Evolutionary conservation across 805 yeast species (phyloP).

Genomic region (Phaffomyces thermotolerans): DNA sequence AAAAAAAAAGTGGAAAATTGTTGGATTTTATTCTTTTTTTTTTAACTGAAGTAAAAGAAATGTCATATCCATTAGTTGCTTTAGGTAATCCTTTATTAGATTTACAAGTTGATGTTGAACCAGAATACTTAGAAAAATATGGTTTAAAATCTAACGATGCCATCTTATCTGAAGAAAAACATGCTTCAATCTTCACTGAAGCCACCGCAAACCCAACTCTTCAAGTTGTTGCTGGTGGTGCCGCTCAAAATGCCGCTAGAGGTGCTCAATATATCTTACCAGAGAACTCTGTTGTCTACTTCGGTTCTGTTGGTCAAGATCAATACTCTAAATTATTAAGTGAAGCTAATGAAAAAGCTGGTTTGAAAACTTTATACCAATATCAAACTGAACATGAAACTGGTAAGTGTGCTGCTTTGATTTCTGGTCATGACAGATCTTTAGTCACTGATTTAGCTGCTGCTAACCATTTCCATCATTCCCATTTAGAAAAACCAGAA

Average conservation of each 20-base stretch:
- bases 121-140: slow-evolving; percentile 71
- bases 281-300: slow-evolving; percentile 73
- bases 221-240: slow-evolving; percentile 92
- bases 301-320: slow-evolving; percentile 96
- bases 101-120: slow-evolving; percentile 68
- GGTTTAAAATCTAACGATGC: slow-evolving; percentile 88
- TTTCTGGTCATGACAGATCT: slow-evolving; percentile 83
- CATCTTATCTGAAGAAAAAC: slow-evolving; percentile 74
- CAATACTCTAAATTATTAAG: slow-evolving; percentile 72
- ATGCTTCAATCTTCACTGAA: slow-evolving; percentile 81
- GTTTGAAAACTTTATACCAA: slow-evolving; percentile 81
- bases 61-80: slow-evolving; percentile 66
- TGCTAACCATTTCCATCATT: slow-evolving; percentile 91
- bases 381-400: slow-evolving; percentile 72
- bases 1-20: too few species aligned
- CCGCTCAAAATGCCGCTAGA: slow-evolving; percentile 98
- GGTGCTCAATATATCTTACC: slow-evolving; percentile 95
- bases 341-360: slow-evolving; percentile 82
- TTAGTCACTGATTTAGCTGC: slow-evolving; percentile 95
- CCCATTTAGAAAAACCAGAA: slow-evolving; percentile 80
- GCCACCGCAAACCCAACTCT: slow-evolving; percentile 53
- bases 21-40: too few species aligned
- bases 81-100: slow-evolving; percentile 92
- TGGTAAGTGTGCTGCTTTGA: slow-evolving; percentile 97
- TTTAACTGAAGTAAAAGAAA: too few species aligned